Evolutionary conservation across 1,284 basidiomycete species (phyloP).

Genomic region (Amylostereum areolatum): DNA sequence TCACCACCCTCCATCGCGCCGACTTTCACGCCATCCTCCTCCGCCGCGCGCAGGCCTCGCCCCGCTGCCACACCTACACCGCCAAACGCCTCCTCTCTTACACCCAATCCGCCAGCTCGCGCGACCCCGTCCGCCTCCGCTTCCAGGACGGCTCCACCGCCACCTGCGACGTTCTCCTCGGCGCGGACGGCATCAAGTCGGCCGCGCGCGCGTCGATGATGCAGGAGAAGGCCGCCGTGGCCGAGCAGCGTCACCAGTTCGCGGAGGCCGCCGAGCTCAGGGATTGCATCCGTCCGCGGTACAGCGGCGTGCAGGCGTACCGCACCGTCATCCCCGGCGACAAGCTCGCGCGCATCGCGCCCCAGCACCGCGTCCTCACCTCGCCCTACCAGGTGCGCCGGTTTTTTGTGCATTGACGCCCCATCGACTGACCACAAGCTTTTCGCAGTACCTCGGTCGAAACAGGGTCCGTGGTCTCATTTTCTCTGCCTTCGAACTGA

Average conservation of each 20-base stretch:
- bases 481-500: background rate
- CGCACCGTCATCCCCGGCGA: conserved; percentile 31
- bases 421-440: background rate
- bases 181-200: conserved; percentile 38
- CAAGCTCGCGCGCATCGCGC: conserved; percentile 22
- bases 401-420: conserved; percentile 1
- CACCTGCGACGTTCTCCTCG: conserved; percentile 39
- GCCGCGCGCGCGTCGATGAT: conserved; percentile 19
- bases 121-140: conserved; percentile 25
- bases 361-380: conserved; percentile 25
- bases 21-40: conserved; percentile 37
- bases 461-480: conserved; percentile 23
- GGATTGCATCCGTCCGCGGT: conserved; percentile 23
- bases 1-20: conserved; percentile 35
- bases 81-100: conserved; percentile 35
- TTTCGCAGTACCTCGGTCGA: conserved; percentile 34
- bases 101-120: conserved; percentile 16
- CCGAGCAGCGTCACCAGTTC: conserved; percentile 9
- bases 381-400: conserved; percentile 28
- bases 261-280: conserved; percentile 13
- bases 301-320: conserved; percentile 34
- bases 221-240: conserved; percentile 14
- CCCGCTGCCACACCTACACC: conserved; percentile 25
- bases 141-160: conserved; percentile 37
- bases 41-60: conserved; percentile 19